Evolutionary conservation across 371 early-diverging fungal genomes (phyloP).

Genomic region (Rhizomucor pusillus): DNA sequence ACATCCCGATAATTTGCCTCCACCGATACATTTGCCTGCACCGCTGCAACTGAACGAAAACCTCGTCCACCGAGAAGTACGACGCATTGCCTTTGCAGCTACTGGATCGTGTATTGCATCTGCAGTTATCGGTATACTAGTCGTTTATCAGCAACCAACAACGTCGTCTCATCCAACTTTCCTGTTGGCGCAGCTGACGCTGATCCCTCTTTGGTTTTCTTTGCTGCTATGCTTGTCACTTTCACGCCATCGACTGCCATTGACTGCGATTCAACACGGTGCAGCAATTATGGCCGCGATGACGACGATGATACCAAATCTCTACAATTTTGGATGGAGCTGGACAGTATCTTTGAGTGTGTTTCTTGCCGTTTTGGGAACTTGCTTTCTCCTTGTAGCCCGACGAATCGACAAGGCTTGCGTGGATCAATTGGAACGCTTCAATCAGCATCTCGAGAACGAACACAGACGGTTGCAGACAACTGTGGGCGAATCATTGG

Average conservation of each 20-base stretch:
- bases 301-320: slow-evolving; percentile 4
- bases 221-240: too few species aligned
- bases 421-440: not conserved
- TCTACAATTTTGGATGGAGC: not conserved
- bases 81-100: slow-evolving; percentile 1
- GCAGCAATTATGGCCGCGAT: slow-evolving; percentile 2
- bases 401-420: slow-evolving; percentile 6
- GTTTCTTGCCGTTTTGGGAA: not conserved
- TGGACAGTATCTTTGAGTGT: slow-evolving; percentile 5
- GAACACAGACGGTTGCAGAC: slow-evolving; percentile 14
- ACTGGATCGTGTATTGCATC: slow-evolving; percentile 1
- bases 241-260: too few species aligned
- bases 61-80: slow-evolving; percentile 1
- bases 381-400: slow-evolving; percentile 7
- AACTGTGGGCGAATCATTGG: slow-evolving; percentile 19
- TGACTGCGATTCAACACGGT: too few species aligned
- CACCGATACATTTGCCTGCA: slow-evolving; percentile 4
- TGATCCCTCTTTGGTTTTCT: too few species aligned
- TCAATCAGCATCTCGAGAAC: slow-evolving; percentile 1
- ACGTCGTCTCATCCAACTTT: too few species aligned
- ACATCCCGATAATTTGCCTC: not conserved
- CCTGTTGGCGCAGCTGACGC: too few species aligned
- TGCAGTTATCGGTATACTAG: not conserved
- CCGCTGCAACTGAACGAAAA: not conserved
- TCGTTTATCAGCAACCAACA: not conserved